phyloP scores from a whole-genome alignment of 306 rosid species.

The Fagus sylvatica region DNA sequence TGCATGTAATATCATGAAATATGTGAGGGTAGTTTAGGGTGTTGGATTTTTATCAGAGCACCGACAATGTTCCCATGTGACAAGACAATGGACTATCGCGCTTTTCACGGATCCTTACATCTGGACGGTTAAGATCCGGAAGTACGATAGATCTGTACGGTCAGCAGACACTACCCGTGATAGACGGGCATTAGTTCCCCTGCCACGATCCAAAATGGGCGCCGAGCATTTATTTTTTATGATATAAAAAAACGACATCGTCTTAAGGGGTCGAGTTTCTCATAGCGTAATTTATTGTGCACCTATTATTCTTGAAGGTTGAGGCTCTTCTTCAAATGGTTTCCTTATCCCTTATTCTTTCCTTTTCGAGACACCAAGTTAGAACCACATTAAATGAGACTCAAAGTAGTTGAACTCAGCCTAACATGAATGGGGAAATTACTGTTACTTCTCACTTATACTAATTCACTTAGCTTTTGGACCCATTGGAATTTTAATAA shows the following conservation, averaged over 20 bases:
- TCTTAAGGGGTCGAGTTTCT: not conserved
- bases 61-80: slow-evolving; percentile 65
- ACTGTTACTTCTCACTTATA: too few relatives aligned
- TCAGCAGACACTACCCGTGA: slow-evolving; percentile 13
- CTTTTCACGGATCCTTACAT: slow-evolving; percentile 25
- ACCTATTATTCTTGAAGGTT: too few relatives aligned
- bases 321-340: too few relatives aligned
- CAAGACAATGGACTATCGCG: slow-evolving; percentile 18
- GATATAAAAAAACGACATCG: not conserved
- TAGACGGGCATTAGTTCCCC: slow-evolving; percentile 16
- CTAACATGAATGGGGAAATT: too few relatives aligned
- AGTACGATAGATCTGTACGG: slow-evolving; percentile 29
- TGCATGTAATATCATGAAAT: not conserved
- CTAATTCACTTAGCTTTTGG: too few relatives aligned
- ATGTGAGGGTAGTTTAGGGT: not conserved
- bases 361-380: too few relatives aligned
- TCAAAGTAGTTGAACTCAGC: too few relatives aligned
- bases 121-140: slow-evolving; percentile 39
- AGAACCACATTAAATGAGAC: too few relatives aligned
- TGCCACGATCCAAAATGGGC: slow-evolving; percentile 32
- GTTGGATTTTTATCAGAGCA: slow-evolving; percentile 8
- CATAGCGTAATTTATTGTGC: too few relatives aligned
- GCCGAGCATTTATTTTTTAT: slow-evolving; percentile 5
- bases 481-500: too few relatives aligned
- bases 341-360: too few relatives aligned